These are phyloP conservation scores for Halenospora varia DNA, from an alignment of 495 filamentous ascomycete genomes.

Conservation along the genomic window DNA sequence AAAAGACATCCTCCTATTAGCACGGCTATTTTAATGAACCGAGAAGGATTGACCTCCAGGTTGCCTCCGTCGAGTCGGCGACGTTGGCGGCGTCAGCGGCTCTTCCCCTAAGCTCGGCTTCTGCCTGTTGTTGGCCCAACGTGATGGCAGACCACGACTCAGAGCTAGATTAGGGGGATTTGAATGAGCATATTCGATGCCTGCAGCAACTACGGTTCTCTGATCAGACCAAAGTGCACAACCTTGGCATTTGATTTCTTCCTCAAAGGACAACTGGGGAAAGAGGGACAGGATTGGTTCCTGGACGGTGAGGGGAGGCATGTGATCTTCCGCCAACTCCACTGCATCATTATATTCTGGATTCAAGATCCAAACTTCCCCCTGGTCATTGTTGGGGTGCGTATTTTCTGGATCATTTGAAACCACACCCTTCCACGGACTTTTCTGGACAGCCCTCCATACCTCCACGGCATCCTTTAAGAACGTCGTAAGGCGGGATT, in stretches of 20 bases:
- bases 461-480: constrained; percentile 2
- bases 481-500: background rate
- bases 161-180: constrained; percentile 1
- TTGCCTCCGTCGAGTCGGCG: background rate
- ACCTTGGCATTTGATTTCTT: constrained; percentile 5
- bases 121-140: background rate
- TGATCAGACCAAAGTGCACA: constrained; percentile 14
- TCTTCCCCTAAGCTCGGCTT: background rate
- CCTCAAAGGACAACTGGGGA: constrained; percentile 7
- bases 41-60: background rate
- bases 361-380: background rate
- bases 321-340: background rate
- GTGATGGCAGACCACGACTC: background rate
- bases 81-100: background rate
- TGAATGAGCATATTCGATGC: constrained; percentile 9
- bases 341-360: background rate
- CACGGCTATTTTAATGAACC: background rate
- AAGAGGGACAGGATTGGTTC: constrained; percentile 1
- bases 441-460: constrained; percentile 8
- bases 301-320: background rate
- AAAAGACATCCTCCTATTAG: background rate
- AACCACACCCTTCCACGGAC: background rate
- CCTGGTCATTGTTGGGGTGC: background rate
- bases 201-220: constrained; percentile 10
- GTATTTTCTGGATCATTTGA: constrained; percentile 5